A percentile compares a stretch with the other conserved stretches of the same genome.
Conservation (phyloP, 768 basidiomycete genomes). For the Phlebiopsis gigantea region DNA sequence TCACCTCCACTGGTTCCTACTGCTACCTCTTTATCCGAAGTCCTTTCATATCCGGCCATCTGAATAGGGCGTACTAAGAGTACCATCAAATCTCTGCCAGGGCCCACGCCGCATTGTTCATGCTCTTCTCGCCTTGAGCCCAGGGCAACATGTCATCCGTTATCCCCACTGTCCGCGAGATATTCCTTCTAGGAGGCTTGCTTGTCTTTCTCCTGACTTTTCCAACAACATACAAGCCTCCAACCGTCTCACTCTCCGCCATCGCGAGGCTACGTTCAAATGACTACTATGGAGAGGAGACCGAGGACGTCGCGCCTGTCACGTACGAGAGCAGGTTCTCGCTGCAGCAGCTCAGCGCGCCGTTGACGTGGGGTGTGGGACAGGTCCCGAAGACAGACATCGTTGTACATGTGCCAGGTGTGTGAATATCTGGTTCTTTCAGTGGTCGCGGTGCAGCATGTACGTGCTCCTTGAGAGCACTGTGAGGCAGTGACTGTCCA, state of each 20-base stretch:
- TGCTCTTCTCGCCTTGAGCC: too few species aligned
- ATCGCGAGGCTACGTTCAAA: constrained; percentile 8
- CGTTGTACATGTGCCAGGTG: constrained; percentile 51
- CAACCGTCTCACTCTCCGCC: constrained; percentile 4
- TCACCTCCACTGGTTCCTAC: too few species aligned
- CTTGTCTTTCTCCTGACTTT: constrained; percentile 22
- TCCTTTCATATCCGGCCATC: too few species aligned
- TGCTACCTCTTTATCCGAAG: too few species aligned
- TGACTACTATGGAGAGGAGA: constrained; percentile 10
- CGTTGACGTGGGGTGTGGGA: constrained; percentile 23
- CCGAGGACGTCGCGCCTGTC: constrained; percentile 1
- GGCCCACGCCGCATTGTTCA: too few species aligned
- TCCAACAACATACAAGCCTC: constrained; percentile 12
- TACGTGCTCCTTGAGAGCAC: too few species aligned
- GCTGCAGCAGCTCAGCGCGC: constrained; percentile 18
- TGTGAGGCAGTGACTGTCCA: too few species aligned
- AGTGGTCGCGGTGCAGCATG: too few species aligned
- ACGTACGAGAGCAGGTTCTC: constrained; percentile 24
- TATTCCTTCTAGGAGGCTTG: constrained; percentile 24
- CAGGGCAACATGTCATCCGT: constrained; percentile 23
- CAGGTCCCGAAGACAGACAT: constrained; percentile 57
- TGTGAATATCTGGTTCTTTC: too few species aligned
- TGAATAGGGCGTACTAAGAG: too few species aligned
- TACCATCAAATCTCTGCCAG: too few species aligned
- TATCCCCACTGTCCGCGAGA: constrained; percentile 26